Conservation (phyloP, 305 asterid genomes). For the Euphrasia arctica region DNA sequence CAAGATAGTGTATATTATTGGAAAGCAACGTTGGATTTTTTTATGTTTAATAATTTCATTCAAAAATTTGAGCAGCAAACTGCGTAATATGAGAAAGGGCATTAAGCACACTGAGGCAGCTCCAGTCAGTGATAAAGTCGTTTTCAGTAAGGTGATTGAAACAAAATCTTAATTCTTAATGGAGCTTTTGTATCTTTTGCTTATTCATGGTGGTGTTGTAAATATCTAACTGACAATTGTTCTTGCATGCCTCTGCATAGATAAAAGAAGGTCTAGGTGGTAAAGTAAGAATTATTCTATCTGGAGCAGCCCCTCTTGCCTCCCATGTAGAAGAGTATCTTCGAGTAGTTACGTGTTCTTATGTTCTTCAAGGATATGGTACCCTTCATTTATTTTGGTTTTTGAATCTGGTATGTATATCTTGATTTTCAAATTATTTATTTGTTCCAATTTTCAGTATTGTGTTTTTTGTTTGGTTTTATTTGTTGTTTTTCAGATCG, state of each 20-base stretch:
- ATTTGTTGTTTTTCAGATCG: too few species aligned
- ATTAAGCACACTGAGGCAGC: slow-evolving; percentile 42
- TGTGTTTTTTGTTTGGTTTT: too few species aligned
- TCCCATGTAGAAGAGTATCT: slow-evolving; percentile 47
- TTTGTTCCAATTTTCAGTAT: too few species aligned
- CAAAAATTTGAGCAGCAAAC: slow-evolving; percentile 38
- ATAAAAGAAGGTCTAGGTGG: slow-evolving; percentile 48
- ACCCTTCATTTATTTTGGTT: slow-evolving; percentile 23
- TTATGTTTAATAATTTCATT: slow-evolving; percentile 10
- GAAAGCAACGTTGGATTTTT: not conserved
- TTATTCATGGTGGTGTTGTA: not conserved
- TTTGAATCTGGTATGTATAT: too few species aligned
- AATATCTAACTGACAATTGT: slow-evolving; percentile 6
- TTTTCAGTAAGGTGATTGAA: slow-evolving; percentile 43
- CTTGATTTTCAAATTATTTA: too few species aligned
- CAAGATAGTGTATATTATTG: not conserved
- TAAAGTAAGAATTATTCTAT: slow-evolving; percentile 43
- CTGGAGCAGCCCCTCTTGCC: slow-evolving; percentile 62
- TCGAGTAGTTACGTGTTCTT: slow-evolving; percentile 45
- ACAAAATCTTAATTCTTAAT: not conserved
- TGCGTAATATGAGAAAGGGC: slow-evolving; percentile 40
- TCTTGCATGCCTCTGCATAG: slow-evolving; percentile 25
- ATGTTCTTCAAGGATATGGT: slow-evolving; percentile 60
- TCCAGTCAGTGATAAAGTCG: slow-evolving; percentile 43
- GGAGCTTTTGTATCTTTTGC: slow-evolving; percentile 14